A percentile compares a stretch with the other conserved stretches of the same genome.
Conservation (phyloP, 768 basidiomycete genomes). For the Phylloporus rhodoxanthus region DNA sequence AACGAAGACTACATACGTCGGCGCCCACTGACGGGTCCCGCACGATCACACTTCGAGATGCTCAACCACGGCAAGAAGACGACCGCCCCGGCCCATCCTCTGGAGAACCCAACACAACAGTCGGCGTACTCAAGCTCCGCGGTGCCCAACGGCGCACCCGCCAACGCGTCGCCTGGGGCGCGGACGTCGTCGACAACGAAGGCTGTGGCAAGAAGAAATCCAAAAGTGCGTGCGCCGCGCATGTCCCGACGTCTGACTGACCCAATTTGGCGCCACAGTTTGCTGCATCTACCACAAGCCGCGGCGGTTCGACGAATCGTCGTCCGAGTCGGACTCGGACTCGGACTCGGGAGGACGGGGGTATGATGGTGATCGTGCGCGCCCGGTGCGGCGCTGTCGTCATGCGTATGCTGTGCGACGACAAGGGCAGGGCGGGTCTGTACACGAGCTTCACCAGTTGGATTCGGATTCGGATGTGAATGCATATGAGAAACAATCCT, state of each 20-base stretch:
- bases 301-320: constrained; percentile 75
- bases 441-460: constrained; percentile 17
- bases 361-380: constrained; percentile 9
- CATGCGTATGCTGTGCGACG: constrained; percentile 3
- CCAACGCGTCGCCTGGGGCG: constrained; percentile 73
- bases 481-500: constrained; percentile 45
- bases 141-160: constrained; percentile 42
- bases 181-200: constrained; percentile 88
- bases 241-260: not conserved
- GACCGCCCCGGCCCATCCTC: constrained; percentile 12
- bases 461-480: constrained; percentile 33
- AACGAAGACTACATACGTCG: constrained; percentile 33
- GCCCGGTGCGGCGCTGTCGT: constrained; percentile 3
- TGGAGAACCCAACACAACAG: constrained; percentile 17
- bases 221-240: constrained; percentile 71
- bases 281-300: constrained; percentile 95
- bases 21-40: constrained; percentile 49
- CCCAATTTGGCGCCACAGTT: constrained; percentile 41
- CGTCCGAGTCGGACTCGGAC: constrained; percentile 50
- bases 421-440: constrained; percentile 3
- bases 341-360: constrained; percentile 9
- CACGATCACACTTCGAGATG: constrained; percentile 43
- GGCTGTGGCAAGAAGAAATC: constrained; percentile 84
- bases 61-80: constrained; percentile 30
- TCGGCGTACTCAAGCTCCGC: constrained; percentile 56